A percentile compares a stretch with the other conserved stretches of the same genome.
These are phyloP conservation scores for Curvularia hawaiiensis DNA, from an alignment of 2,329 filamentous ascomycete species.

Conservation along the genomic window DNA sequence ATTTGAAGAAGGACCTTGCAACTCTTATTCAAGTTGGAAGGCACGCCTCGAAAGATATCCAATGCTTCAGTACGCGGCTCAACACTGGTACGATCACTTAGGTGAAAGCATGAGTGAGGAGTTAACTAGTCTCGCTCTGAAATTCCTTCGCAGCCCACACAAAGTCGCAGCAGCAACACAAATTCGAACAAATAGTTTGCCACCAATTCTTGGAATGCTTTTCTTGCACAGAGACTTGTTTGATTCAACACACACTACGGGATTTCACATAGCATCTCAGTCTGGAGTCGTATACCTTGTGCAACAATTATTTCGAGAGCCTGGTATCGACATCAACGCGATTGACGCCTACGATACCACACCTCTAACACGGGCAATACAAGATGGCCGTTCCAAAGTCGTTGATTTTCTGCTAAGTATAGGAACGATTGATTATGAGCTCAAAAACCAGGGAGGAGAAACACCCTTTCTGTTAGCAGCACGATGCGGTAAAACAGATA, in stretches of 20 bases:
- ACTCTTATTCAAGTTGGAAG: neutral
- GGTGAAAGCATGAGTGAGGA: neutral
- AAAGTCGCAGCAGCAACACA: neutral
- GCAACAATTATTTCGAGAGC: neutral
- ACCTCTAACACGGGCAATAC: neutral
- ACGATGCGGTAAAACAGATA: neutral
- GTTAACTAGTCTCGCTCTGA: neutral
- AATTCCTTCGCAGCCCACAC: neutral
- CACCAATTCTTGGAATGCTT: too few species aligned
- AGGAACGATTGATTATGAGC: neutral
- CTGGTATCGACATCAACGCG: neutral
- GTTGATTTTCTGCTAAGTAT: too few species aligned
- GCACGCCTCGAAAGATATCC: neutral
- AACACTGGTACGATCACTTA: neutral
- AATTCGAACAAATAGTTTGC: neutral
- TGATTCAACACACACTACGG: too few species aligned
- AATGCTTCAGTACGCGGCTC: neutral
- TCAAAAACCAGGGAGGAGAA: neutral
- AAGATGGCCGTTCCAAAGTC: neutral
- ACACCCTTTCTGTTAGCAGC: neutral
- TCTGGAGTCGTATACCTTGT: neutral
- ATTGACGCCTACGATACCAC: neutral
- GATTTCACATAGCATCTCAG: neutral
- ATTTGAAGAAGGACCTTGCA: neutral
- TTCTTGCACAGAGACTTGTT: too few species aligned